Base-by-base conservation (phyloP, 805 yeast species). In the Naumovozyma castellii region DNA sequence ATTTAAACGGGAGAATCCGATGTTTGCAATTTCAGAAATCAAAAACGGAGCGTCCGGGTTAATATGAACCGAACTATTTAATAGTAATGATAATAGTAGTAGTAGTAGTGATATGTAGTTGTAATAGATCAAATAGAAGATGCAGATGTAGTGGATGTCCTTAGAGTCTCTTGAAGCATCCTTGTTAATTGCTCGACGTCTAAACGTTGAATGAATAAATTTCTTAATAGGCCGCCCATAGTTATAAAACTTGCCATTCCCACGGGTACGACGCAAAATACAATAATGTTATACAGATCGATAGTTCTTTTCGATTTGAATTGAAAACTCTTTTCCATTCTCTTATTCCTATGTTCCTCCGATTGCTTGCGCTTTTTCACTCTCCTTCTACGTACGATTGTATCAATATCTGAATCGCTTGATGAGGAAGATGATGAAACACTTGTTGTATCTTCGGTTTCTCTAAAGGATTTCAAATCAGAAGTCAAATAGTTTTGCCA, bases 201-300 rank as follows among this genome's bases (percentile, higher is more conserved):
- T 38, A 85, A 59, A 42, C 95, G 71, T 38, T 86, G 68, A 18
- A 87, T 84, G 47, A 87, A 68, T 37, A 87, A 64, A 36, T 83
- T 75, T 44, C 97, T 65, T 14, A 90, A 64, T 30, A 90, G 64
- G 0, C 88, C 92, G 29, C 87, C 68, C 95, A 88, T 85, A 2
- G 97, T 87, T 18, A 88, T 63, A 53, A 92, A 90, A 50, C 96
- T 84, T 3, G 97, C 97, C 43, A 90, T 54, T 0, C 98, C 97
- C 14, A 90, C 86, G 0, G 98, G 98, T n/a, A 90, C 96, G 32
- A 90, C 98, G 2, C 97, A 97, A 65, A 85, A 90, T 2, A 90
- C 97, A 0, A 84, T 86, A 37, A 92, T 84, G 49, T 83, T 84
- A 59, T 86, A 85, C 40, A 88, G 69, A 57, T 90, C 94, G 43